A percentile compares a stretch with the other conserved stretches of the same genome.
Conservation (phyloP, 176 grass and related monocot species). For the Oryza glumipatula region DNA sequence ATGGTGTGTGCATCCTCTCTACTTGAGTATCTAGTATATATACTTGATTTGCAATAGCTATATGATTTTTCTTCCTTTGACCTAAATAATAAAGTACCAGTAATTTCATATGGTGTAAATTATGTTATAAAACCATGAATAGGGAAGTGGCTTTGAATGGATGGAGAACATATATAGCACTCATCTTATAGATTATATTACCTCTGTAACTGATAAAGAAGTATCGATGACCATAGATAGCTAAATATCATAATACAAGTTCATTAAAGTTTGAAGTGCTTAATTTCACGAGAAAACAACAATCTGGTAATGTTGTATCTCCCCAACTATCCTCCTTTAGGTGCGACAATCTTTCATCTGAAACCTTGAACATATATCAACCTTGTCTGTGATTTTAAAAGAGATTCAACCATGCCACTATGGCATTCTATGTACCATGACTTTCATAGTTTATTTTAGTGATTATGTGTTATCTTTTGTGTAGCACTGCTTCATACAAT, state of each 20-base stretch:
- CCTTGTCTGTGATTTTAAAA: conserved; percentile 4
- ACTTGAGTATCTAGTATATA: conserved; percentile 12
- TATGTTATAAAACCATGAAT: not conserved
- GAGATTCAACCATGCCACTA: not conserved
- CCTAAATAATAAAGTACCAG: conserved; percentile 1
- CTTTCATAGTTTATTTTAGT: not conserved
- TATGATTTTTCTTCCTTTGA: conserved; percentile 38
- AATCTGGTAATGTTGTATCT: not conserved
- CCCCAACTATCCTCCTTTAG: conserved; percentile 1
- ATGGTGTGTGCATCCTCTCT: conserved; percentile 54
- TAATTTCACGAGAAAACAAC: not conserved
- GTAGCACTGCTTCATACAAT: no score
- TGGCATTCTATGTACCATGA: not conserved
- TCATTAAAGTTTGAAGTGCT: not conserved
- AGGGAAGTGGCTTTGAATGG: not conserved
- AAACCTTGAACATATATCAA: not conserved
- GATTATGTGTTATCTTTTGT: no score
- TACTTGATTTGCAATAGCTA: not conserved
- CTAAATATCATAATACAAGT: not conserved
- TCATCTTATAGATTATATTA: not conserved
- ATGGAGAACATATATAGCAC: not conserved
- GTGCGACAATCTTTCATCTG: not conserved
- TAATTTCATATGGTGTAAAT: not conserved
- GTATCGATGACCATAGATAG: not conserved
- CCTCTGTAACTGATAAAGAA: not conserved